Conservation (phyloP, 805 yeast genomes). For the Hanseniaspora meyeri region DNA sequence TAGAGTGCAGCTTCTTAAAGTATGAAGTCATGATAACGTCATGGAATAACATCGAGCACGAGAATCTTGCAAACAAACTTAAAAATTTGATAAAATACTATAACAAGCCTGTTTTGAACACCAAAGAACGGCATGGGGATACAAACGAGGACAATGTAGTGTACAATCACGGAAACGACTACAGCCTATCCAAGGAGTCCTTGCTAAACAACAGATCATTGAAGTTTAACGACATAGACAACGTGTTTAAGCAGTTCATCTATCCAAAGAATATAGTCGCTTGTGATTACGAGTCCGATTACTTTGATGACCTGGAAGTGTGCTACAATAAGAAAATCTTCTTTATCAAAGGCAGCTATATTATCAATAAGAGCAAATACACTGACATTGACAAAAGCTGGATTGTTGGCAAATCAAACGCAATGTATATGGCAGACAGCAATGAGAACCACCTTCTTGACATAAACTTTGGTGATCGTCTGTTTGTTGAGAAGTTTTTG, state of each 20-base stretch:
- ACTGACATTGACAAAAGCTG: not conserved
- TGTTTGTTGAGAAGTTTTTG: not conserved
- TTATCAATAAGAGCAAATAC: not conserved
- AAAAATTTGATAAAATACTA: not conserved
- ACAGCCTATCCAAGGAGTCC: not conserved
- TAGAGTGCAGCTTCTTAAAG: not conserved
- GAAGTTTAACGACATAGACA: not conserved
- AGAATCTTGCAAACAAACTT: not conserved
- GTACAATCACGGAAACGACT: not conserved
- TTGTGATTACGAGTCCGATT: not conserved
- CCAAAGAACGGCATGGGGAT: no score
- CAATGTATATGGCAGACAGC: not conserved
- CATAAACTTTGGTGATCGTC: not conserved
- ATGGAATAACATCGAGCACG: slow-evolving; percentile 6
- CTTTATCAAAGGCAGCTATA: not conserved
- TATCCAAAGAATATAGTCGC: slow-evolving; percentile 1
- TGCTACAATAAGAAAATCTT: not conserved
- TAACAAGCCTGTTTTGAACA: not conserved
- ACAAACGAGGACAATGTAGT: not conserved
- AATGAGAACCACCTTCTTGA: not conserved
- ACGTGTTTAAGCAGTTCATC: not conserved
- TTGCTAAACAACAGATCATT: not conserved
- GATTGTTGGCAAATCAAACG: not conserved
- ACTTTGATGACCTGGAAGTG: not conserved
- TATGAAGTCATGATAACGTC: slow-evolving; percentile 1